Evolutionary conservation across 1,284 basidiomycete species (phyloP).

Genomic region (Apiotrichum siamense): DNA sequence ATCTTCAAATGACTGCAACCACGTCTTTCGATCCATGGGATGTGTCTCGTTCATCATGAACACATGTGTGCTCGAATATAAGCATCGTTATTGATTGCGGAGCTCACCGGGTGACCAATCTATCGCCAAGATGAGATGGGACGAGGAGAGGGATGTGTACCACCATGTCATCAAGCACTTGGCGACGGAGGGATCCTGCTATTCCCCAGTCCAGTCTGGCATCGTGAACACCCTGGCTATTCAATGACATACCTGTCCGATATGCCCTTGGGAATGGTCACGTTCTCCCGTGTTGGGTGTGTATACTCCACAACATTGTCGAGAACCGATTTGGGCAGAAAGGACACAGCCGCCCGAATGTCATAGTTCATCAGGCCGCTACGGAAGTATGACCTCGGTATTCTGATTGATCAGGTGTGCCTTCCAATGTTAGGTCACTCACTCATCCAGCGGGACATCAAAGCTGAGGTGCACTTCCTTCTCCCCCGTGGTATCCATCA

Average conservation of each 20-base stretch:
- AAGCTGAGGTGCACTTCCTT: not conserved
- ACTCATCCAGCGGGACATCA: not conserved
- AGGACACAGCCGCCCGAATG: too few relatives aligned
- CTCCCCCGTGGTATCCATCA: not conserved
- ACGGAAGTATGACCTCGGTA: not conserved
- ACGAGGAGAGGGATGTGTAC: not conserved
- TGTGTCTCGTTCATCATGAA: not conserved
- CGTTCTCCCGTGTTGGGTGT: too few relatives aligned
- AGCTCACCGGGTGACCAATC: too few relatives aligned
- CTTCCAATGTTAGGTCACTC: too few relatives aligned
- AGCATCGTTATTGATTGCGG: too few relatives aligned
- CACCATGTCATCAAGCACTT: not conserved
- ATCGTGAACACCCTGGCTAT: not conserved
- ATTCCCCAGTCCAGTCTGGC: not conserved
- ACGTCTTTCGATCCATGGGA: not conserved
- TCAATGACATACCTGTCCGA: not conserved
- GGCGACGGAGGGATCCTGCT: not conserved
- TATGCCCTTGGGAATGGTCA: not conserved
- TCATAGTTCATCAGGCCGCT: too few relatives aligned
- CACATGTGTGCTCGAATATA: not conserved
- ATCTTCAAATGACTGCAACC: not conserved
- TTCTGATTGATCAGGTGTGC: too few relatives aligned
- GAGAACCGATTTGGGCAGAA: too few relatives aligned
- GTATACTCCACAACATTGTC: too few relatives aligned
- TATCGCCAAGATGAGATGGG: not conserved